phyloP scores from a whole-genome alignment of 352 stramenopile genomes.

The Phytophthora cajani region DNA sequence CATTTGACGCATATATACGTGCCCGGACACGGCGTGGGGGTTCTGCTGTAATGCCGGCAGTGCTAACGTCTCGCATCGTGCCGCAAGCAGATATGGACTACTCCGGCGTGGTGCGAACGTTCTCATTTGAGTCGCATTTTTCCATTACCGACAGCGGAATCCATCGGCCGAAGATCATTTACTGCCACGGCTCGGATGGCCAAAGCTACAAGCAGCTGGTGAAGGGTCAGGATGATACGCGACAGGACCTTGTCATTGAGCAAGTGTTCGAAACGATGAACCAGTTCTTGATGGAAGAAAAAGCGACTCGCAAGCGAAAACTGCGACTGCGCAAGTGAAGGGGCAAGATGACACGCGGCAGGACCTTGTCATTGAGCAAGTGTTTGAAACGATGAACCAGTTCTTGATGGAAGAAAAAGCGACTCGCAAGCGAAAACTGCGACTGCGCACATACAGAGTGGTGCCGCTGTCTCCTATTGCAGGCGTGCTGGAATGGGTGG shows the following conservation, averaged over 20 bases:
- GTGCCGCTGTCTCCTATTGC: slow-evolving; percentile 88
- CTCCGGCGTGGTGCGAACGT: slow-evolving; percentile 78
- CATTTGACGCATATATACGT: slow-evolving; percentile 82
- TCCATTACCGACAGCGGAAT: slow-evolving; percentile 95
- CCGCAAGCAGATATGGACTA: slow-evolving; percentile 85
- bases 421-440: slow-evolving; percentile 75
- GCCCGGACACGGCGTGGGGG: slow-evolving; percentile 51
- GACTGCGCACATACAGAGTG: slow-evolving; percentile 97
- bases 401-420: slow-evolving; percentile 79
- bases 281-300: slow-evolving; percentile 82
- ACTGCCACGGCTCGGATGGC: slow-evolving; percentile 94
- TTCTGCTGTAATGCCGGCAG: slow-evolving; percentile 68
- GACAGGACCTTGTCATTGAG: slow-evolving; percentile 91
- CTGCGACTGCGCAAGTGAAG: slow-evolving; percentile 96
- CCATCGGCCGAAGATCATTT: slow-evolving; percentile 97
- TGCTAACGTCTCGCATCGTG: slow-evolving; percentile 77
- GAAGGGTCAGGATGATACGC: slow-evolving; percentile 93
- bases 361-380: slow-evolving; percentile 91
- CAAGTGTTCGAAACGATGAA: slow-evolving; percentile 92
- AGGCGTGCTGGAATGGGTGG: slow-evolving; percentile 98
- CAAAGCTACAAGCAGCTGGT: slow-evolving; percentile 95
- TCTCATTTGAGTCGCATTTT: slow-evolving; percentile 93
- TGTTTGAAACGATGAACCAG: slow-evolving; percentile 91
- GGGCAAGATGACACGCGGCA: slow-evolving; percentile 90
- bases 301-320: slow-evolving; percentile 64